Base-by-base conservation (phyloP, 495 filamentous ascomycete genomes). In the Monascus purpureus region DNA sequence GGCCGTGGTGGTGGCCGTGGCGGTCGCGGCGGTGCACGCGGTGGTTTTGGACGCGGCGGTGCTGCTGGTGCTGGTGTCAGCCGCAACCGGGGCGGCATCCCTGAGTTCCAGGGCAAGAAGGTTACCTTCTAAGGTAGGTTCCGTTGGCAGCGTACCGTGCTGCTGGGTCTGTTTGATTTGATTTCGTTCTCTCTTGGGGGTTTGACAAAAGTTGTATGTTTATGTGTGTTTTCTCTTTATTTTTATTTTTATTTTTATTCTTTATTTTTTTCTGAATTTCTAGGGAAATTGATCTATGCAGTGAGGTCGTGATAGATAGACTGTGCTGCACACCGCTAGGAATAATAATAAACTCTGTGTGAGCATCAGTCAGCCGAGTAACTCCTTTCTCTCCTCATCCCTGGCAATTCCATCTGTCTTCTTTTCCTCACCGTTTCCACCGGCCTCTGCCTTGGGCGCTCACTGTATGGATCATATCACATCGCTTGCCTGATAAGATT, bases 71-170 rank as follows among this genome's bases (percentile, higher is more conserved):
- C 46, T 25, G 46, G 43, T 37, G 36, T 53, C 38, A 69, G 69
- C 43, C 75, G 72, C 41, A 81, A 74, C 63, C 69, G 74, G 49
- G 81, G 81, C 33, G 68, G 72, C 36, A 82, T 87, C 43, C 75
- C 80, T 23, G 80, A 84, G 56, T 95, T 87, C 70, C 68, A 82
- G 63, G 90, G 90, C 47, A 79, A 77, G 68, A 93, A 92, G 75
- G 76, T 73, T 56, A 90, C 79, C 42, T 95, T 97, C 54, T 82
- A 80, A 70, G 43, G 38, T 23, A 15, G 13, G 22, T 17, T 14
- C 8, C 16, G 12, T 12, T 27, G 32, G 8, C 7, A 7, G n/a
- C n/a, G 7, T 25, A 25, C 22, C n/a, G n/a, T 7, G 7, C n/a
- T 7, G 22, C n/a, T 7, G 7, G n/a, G 8, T 6, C 28, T 18